A percentile compares a stretch with the other conserved stretches of the same genome.
Conservation (phyloP, 2,329 filamentous ascomycete species). For the Ilyonectria robusta region DNA sequence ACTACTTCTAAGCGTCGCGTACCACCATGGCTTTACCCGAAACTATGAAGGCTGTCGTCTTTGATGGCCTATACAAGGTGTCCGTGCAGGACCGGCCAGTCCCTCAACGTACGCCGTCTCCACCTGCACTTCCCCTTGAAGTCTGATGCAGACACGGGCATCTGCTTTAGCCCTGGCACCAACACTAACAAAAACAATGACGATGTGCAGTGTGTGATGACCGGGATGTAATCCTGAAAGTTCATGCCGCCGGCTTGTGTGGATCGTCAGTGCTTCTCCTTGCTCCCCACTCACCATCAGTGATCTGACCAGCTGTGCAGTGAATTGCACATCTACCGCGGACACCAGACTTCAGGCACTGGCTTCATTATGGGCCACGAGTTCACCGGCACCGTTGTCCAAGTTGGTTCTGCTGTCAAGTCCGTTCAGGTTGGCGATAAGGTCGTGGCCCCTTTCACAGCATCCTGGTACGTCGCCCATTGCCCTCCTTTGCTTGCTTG, state of each 20-base stretch:
- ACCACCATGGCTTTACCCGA: slow-evolving; percentile 52
- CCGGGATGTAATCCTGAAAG: slow-evolving; percentile 86
- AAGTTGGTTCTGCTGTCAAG: slow-evolving; percentile 77
- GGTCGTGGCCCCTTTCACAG: slow-evolving; percentile 87
- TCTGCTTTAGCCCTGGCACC: neutral
- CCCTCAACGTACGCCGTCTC: slow-evolving; percentile 66
- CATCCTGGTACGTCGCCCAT: slow-evolving; percentile 72
- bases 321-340: slow-evolving; percentile 89
- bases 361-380: slow-evolving; percentile 85
- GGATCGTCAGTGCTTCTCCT: slow-evolving; percentile 76
- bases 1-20: neutral
- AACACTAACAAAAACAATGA: slow-evolving; percentile 30
- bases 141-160: neutral
- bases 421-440: slow-evolving; percentile 81
- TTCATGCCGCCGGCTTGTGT: slow-evolving; percentile 86
- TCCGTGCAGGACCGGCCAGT: slow-evolving; percentile 85
- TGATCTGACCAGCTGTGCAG: slow-evolving; percentile 56
- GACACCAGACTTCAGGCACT: slow-evolving; percentile 78
- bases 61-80: slow-evolving; percentile 83
- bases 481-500: neutral
- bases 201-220: slow-evolving; percentile 70
- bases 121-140: neutral
- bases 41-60: slow-evolving; percentile 91
- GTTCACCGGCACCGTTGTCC: slow-evolving; percentile 83
- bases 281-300: neutral